Evolutionary conservation across 164 flowering plant species (phyloP), one percentile per base, ranked within the genome.

Genomic region (Santalum album): DNA sequence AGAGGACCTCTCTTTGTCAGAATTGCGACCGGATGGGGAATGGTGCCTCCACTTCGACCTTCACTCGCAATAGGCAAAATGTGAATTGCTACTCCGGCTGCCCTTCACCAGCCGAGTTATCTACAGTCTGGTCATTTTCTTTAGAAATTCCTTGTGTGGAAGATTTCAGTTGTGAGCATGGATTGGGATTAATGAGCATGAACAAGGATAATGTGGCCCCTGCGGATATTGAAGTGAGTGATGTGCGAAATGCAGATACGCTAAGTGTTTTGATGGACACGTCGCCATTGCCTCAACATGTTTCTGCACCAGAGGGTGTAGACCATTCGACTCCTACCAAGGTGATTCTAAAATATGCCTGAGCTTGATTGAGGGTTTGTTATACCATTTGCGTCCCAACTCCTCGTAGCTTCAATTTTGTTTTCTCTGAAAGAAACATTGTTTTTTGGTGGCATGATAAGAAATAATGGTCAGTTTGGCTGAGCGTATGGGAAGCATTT

Each of bases 61-160:
- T 70, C 6, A 44, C 64, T 19, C 97, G 83, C 60, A 78, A 80
- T 64, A 79, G 86, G 60, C 87, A 84, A 44, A 25, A 81, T 1
- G 76, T 91, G 51, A 79, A 69, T 56, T 79, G 84, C 67, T 91
- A 91, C 70, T 70, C 98, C 36, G 98, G 92, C 14, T 91, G 96
- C 57, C 98, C 96, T 25, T 84, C 98, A 3, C 72, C 92, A n/a
- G 59, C 82, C 0, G 96, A 86, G 47, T 82, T 88, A 46, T 78
- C 92, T 64, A 65, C 77, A 7, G 66, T 91, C 17, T 91, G 95
- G 95, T 70, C 96, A 27, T 86, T 84, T 68, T 59, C 77, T 27
- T 56, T 67, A 16, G 83, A 84, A 22, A 59, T 64, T 43, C 75
- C 82, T 58, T 59, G 79, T 20, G 64, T 39, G 9, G 80, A 65